Base-by-base conservation (phyloP, 148 eudicot genomes). In the Chenopodium album region DNA sequence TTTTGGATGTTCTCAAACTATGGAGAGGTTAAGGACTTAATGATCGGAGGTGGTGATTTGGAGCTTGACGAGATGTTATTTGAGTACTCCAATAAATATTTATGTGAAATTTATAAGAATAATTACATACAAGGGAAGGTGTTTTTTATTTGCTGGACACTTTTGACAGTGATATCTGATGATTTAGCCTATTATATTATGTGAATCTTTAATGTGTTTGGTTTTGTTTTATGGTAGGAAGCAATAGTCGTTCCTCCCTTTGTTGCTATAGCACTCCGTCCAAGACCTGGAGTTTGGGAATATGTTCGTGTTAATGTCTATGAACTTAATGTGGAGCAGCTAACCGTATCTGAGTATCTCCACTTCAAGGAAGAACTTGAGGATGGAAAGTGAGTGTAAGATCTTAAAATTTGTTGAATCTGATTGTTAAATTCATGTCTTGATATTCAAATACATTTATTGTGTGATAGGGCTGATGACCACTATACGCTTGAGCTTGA, bases 211-310 rank as follows among this genome's bases (percentile, higher is more conserved):
- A 14, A 7, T 56, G 68, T 78, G 50, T 66, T 78, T 68, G 19
- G 48, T 4, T 50, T 28, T 84, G 46, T 48, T 76, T 80, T 75
- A 65, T 83, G 83, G 66, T 73, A 97, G 99, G 98, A 97, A 90
- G 98, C 98, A 73, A 97, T 97, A 67, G 88, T 97, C 81, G 82
- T 92, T 60, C 99, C 99, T 71, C 99, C 99, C 9, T 94, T 92
- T 85, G 98, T 97, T 72, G 98, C 97, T 66, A 87, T 97, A 78
- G 99, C 98, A 60, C 67, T 94, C 68, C 98, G 98, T 66, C 99
- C 98, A 4, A 90, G 99, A 84, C 99, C 99, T 66, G 99, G 99
- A 80, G 97, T 97, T 76, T 97, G 99, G 99, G 99, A 94, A 81
- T 91, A 84, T 80, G 95, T 92, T 5, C 98, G 99, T 23, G 95